Conservation (phyloP, 495 filamentous ascomycete genomes). For the Immersiella caudata region DNA sequence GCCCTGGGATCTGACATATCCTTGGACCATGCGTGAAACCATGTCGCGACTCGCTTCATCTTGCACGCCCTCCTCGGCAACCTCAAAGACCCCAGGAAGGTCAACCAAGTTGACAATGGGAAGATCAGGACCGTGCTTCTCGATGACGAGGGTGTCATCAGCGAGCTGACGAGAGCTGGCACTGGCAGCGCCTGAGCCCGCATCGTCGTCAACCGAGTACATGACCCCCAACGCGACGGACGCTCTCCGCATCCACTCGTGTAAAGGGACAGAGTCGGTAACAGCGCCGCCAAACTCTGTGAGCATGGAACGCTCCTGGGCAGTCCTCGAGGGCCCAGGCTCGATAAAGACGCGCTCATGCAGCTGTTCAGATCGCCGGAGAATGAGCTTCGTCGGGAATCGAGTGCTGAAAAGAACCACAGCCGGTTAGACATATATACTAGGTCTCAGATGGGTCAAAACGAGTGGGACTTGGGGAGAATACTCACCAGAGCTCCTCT, state of each 20-base stretch:
- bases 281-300: not conserved
- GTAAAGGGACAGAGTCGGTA: not conserved
- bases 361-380: not conserved
- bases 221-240: not conserved
- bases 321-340: not conserved
- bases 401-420: not conserved
- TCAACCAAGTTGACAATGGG: conserved; percentile 5
- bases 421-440: too few relatives aligned
- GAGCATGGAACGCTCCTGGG: not conserved
- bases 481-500: not conserved
- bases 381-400: conserved; percentile 1
- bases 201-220: not conserved
- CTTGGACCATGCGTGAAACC: not conserved
- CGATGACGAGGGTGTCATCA: conserved; percentile 1
- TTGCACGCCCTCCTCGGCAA: not conserved
- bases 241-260: not conserved
- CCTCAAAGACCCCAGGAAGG: not conserved
- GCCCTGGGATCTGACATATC: not conserved
- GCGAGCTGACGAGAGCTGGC: not conserved
- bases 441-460: too few relatives aligned
- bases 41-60: not conserved
- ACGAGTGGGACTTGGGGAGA: too few relatives aligned
- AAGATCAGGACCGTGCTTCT: conserved; percentile 5
- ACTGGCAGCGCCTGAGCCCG: not conserved
- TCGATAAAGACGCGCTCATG: not conserved